Evolutionary conservation across 116 monocot genomes (phyloP).

Genomic region (Trichopus zeylanicus): DNA sequence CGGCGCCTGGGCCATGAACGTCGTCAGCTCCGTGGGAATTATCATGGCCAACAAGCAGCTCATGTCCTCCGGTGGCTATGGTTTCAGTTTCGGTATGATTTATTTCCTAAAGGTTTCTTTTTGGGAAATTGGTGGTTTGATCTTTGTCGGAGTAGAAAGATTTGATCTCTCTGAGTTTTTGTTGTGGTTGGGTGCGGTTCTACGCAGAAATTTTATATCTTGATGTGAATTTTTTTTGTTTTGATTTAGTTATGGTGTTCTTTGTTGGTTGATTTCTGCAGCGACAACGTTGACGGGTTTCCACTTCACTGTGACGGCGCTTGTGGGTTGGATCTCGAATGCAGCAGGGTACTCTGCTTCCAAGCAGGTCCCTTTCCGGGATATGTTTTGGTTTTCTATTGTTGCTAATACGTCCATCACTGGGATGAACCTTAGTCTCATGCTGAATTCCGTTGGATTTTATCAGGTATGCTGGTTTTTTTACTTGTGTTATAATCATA

Average conservation of each 20-base stretch:
- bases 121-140: neutral
- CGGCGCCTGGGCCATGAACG: constrained; percentile 95
- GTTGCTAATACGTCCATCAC: constrained; percentile 96
- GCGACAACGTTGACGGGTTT: constrained; percentile 92
- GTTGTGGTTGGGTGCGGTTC: no score
- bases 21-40: constrained; percentile 94
- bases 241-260: neutral
- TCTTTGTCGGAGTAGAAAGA: neutral
- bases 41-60: constrained; percentile 98
- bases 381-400: constrained; percentile 90
- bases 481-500: neutral
- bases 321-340: constrained; percentile 83
- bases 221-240: neutral
- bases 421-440: constrained; percentile 95
- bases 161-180: neutral
- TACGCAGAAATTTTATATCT: neutral
- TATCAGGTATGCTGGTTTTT: constrained; percentile 65
- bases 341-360: constrained; percentile 65
- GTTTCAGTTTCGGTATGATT: constrained; percentile 70
- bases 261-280: constrained; percentile 30
- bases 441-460: constrained; percentile 97
- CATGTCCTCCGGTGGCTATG: constrained; percentile 89
- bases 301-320: constrained; percentile 81
- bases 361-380: constrained; percentile 85
- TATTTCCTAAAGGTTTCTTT: neutral